Base-by-base conservation (phyloP, 495 filamentous ascomycete species). In the Aspergillus bridgeri region DNA sequence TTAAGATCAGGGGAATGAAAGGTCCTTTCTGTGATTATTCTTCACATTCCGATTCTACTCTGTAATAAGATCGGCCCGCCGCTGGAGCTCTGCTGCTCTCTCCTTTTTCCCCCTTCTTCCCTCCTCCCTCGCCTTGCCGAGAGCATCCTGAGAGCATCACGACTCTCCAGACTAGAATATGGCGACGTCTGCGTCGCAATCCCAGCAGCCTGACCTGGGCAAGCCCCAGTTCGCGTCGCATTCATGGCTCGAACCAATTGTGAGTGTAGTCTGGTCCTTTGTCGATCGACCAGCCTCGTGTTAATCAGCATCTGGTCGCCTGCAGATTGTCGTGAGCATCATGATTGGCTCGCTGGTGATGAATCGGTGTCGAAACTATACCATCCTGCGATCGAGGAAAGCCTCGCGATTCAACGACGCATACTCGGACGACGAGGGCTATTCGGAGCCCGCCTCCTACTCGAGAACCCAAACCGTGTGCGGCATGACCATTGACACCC, bases 201-300 rank as follows among this genome's bases (percentile, higher is more conserved):
- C 48, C 24, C 23, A 50, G 15, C 24, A 51, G 17, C 17, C 24
- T 7, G 68, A 71, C 48, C 57, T 71, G 59, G 69, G 69, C 0
- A 69, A 69, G 45, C 66, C 66, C 25, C 69, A 72, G 57, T 66
- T 69, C 25, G 65, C 65, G 8, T 72, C 69, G 3, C 69, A 72
- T 55, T 49, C 69, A 66, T 87, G 84, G 84, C 76, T 73, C 21
- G 84, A 87, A 57, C 84, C 84, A 48, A 68, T 86, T 29, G 83
- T 86, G 65, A 62, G 80, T 69, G 50, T 5, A 3, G 3, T 7
- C n/a, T n/a, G n/a, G n/a, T n/a, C n/a, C n/a, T n/a, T n/a, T 44
- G 33, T 19, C 33, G n/a, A 23, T 24, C 21, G 42, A 38, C 17
- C 33, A 13, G 13, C 33, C 13, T 33, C 15, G 25, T 25, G 3